Evolutionary conservation across 192 early-diverging fungal genomes (phyloP).

Genomic region (Glomus cerebriforme): DNA sequence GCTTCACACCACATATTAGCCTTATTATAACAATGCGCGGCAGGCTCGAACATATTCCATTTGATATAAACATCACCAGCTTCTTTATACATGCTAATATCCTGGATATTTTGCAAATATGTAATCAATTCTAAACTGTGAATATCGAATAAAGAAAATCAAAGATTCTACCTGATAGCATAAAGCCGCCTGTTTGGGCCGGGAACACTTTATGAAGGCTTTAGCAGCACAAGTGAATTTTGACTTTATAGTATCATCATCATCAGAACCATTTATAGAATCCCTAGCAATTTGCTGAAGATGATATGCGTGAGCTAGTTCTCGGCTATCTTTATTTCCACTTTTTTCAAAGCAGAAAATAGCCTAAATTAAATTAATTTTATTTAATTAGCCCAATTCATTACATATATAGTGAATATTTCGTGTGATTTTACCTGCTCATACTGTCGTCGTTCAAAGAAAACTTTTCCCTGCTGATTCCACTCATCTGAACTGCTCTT

Average conservation of each 20-base stretch:
- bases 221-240: background rate
- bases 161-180: slow-evolving; percentile 20
- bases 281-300: slow-evolving; percentile 12
- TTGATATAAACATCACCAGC: background rate
- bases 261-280: slow-evolving; percentile 18
- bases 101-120: background rate
- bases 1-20: background rate
- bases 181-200: background rate
- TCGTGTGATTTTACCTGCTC: background rate
- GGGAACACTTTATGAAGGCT: slow-evolving; percentile 7
- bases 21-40: background rate
- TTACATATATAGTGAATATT: background rate
- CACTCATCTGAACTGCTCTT: slow-evolving; percentile 12
- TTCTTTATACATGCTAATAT: slow-evolving; percentile 4
- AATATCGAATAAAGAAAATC: background rate
- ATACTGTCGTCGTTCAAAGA: slow-evolving; percentile 5
- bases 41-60: background rate
- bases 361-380: slow-evolving; percentile 5
- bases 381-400: background rate
- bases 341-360: slow-evolving; percentile 24
- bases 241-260: background rate
- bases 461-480: slow-evolving; percentile 8
- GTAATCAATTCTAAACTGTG: background rate
- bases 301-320: slow-evolving; percentile 10
- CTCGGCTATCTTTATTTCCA: background rate